Base-by-base conservation (phyloP, 352 stramenopile species). In the Globisporangium barbulae region DNA sequence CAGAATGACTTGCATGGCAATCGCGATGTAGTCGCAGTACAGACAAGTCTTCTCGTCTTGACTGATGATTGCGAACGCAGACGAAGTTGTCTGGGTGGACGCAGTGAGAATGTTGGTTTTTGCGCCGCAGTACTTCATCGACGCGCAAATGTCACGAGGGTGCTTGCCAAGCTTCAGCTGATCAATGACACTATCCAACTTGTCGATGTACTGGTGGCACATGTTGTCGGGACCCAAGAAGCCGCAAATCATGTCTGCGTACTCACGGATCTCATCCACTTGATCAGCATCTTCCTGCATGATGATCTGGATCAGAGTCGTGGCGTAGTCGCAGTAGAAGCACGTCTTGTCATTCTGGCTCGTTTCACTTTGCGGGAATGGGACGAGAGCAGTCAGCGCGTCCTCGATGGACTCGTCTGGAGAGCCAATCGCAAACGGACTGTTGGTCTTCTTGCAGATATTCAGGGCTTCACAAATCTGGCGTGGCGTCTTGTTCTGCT, bases 181-280 rank as follows among this genome's bases (percentile, higher is more conserved):
- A 58, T 91, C 81, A 41, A 93, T 77, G 8, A 88, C 73, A 30
- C 68, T 78, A 47, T 92, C 79, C n/a, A 93, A 53, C 53, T 93
- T 69, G 52, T 81, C 73, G 31, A 92, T 61, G 37, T 92, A 92
- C 61, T 73, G 49, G 59, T 93, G 85, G 50, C 83, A 93, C 3
- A 74, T 53, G 50, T 81, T 91, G 25, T 78, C 71, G 6, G 75
- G 63, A 17, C 81, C 81, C 2, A 93, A 71, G 64, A 90, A 83
- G 62, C 79, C 75, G 54, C 85, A 93, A 25, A 91, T 81, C 73
- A 93, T 88, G 48, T 91, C 81, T 0, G 82, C 81, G 49, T 85
- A 89, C 59, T 72, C 53, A 3, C 83, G 81, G 15, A 93, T 70
- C 61, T 87, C 60, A 39, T 75, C 63, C 22, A 93, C 75, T 45